Conservation (phyloP, 805 yeast genomes). For the Zygosaccharomyces bailii region DNA sequence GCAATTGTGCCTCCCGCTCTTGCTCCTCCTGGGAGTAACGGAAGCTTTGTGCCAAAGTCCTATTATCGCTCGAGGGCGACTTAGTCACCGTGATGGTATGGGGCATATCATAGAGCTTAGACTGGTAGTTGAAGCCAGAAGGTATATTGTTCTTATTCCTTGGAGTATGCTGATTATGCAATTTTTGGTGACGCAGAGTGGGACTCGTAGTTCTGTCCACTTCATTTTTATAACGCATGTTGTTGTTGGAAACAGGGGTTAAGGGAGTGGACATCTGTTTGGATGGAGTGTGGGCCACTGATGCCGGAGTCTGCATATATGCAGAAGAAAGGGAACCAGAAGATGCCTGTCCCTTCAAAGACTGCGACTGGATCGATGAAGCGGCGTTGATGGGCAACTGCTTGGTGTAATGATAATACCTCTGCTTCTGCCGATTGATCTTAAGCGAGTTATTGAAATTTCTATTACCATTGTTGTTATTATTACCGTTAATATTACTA, state of each 20-base stretch:
- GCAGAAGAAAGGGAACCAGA: conserved; percentile 28
- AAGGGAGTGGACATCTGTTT: conserved; percentile 25
- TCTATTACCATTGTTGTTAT: background rate
- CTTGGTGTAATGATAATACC: conserved; percentile 33
- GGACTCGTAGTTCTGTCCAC: conserved; percentile 13
- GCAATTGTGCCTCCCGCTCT: background rate
- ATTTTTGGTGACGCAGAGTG: conserved; percentile 9
- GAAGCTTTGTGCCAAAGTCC: conserved; percentile 8
- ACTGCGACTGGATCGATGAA: conserved; percentile 22
- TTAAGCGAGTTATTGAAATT: conserved; percentile 29
- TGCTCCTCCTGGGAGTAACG: conserved; percentile 7
- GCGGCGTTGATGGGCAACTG: conserved; percentile 25
- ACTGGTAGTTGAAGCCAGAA: conserved; percentile 36
- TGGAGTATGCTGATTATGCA: conserved; percentile 4
- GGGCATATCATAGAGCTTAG: conserved; percentile 39
- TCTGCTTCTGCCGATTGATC: conserved; percentile 34
- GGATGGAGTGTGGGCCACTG: conserved; percentile 27
- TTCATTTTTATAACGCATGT: conserved; percentile 2
- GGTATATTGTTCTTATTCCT: background rate
- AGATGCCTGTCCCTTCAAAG: conserved; percentile 28
- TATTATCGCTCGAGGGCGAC: conserved; percentile 12
- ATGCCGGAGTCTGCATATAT: conserved; percentile 29
- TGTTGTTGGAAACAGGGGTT: conserved; percentile 23
- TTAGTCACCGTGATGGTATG: conserved; percentile 13
- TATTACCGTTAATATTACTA: conserved; percentile 2